A percentile compares a stretch with the other conserved stretches of the same genome.
phyloP scores from a whole-genome alignment of 768 basidiomycete genomes.

The Mycena latifolia region DNA sequence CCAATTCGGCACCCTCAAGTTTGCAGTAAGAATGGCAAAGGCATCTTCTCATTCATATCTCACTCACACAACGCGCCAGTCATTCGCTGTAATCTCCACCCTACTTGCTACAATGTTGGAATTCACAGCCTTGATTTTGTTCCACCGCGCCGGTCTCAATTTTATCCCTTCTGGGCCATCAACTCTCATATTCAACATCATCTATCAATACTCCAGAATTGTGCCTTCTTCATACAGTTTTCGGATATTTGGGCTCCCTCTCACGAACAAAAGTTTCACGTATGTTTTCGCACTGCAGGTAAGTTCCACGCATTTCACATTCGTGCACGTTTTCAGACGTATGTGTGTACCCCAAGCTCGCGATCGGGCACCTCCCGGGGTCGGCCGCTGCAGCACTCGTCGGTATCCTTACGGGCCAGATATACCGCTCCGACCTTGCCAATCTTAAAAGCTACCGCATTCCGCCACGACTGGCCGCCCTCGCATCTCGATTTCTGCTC shows the following conservation, averaged over 20 bases:
- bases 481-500: slow-evolving; percentile 68
- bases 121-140: slow-evolving; percentile 72
- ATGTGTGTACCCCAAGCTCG: slow-evolving; percentile 61
- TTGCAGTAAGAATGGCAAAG: slow-evolving; percentile 68
- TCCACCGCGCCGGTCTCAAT: slow-evolving; percentile 78
- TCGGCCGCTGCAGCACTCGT: slow-evolving; percentile 72
- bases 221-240: slow-evolving; percentile 84
- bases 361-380: slow-evolving; percentile 74
- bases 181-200: slow-evolving; percentile 80
- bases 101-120: slow-evolving; percentile 77
- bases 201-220: slow-evolving; percentile 87
- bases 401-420: slow-evolving; percentile 77
- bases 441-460: slow-evolving; percentile 86
- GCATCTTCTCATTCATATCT: neutral
- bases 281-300: slow-evolving; percentile 85
- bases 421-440: slow-evolving; percentile 88
- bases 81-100: slow-evolving; percentile 78
- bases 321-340: neutral
- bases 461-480: slow-evolving; percentile 65
- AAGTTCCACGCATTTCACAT: slow-evolving; percentile 31
- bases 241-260: slow-evolving; percentile 76
- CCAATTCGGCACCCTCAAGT: slow-evolving; percentile 89
- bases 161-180: slow-evolving; percentile 82
- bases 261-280: slow-evolving; percentile 82
- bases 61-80: slow-evolving; percentile 58